Percentiles rank a stretch among this genome's conserved stretches.
These are phyloP conservation scores for Psophocarpus tetragonolobus DNA, from an alignment of 306 rosid genomes.

Conservation along the genomic window DNA sequence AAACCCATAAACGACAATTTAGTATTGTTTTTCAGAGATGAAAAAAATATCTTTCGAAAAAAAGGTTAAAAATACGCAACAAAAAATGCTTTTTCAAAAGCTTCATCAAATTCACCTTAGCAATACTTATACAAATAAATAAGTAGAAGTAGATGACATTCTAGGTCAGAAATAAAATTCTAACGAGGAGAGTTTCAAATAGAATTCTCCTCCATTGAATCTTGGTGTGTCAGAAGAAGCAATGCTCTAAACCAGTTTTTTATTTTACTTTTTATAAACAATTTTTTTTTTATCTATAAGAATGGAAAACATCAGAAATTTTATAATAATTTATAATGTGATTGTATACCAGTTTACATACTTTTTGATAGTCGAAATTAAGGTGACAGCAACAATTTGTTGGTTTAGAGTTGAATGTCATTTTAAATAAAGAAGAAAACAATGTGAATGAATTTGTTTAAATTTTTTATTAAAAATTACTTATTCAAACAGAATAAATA, in stretches of 20 bases:
- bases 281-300: no score
- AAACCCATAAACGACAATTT: background rate
- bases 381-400: no score
- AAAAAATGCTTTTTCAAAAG: background rate
- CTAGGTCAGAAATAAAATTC: constrained; percentile 17
- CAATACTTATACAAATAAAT: background rate
- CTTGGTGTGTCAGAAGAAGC: background rate
- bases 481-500: no score
- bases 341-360: no score
- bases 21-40: background rate
- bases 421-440: no score
- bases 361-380: no score
- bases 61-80: background rate
- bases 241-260: background rate
- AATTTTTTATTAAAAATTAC: no score
- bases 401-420: no score
- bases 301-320: no score
- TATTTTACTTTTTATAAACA: no score
- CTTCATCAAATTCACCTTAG: background rate
- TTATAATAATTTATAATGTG: no score
- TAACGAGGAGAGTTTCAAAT: background rate
- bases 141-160: background rate
- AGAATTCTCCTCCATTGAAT: background rate
- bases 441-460: no score
- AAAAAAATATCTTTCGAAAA: background rate